These are phyloP conservation scores for Thelonectria olida DNA, from an alignment of 2,329 filamentous ascomycete genomes.

Conservation along the genomic window DNA sequence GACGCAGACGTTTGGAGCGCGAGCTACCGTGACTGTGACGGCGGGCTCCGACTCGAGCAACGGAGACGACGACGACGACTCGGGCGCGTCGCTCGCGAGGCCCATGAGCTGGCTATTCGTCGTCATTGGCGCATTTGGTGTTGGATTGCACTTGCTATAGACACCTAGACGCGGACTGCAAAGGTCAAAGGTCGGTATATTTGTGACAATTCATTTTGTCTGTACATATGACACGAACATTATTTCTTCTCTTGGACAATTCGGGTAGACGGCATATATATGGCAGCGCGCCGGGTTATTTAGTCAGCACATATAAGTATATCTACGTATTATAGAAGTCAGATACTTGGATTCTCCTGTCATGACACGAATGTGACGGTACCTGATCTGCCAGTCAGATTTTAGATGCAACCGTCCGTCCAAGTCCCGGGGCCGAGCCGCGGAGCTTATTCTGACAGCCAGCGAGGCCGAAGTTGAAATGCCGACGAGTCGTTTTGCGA, in stretches of 20 bases:
- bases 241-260: not conserved
- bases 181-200: not conserved
- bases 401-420: not conserved
- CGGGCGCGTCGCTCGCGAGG: constrained; percentile 26
- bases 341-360: too few species aligned
- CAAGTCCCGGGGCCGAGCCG: not conserved
- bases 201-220: not conserved
- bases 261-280: not conserved
- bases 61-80: constrained; percentile 26
- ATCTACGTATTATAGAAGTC: not conserved
- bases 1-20: constrained; percentile 35
- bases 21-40: constrained; percentile 34
- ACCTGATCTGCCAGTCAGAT: not conserved
- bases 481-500: not conserved
- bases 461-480: not conserved
- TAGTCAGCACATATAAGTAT: not conserved
- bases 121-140: constrained; percentile 30
- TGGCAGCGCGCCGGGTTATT: not conserved
- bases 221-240: not conserved
- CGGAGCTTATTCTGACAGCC: constrained; percentile 3
- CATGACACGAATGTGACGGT: not conserved
- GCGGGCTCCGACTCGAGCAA: constrained; percentile 18
- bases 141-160: constrained; percentile 40
- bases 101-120: constrained; percentile 32
- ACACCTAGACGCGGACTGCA: not conserved